Base-by-base conservation (phyloP, 441 rosid genomes). In the Adansonia madagascariensis region DNA sequence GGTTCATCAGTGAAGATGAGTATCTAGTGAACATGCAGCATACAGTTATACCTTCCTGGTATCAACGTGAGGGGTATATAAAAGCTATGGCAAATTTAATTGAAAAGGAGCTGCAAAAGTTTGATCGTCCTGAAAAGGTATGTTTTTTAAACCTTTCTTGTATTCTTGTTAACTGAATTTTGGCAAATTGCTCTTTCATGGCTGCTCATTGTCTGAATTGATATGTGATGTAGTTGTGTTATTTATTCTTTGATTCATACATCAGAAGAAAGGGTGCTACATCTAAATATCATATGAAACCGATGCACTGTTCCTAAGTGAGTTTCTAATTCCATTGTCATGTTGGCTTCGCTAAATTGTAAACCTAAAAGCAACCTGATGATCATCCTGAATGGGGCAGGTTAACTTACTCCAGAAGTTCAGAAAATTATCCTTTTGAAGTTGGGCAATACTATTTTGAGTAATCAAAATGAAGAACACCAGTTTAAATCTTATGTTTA, bases 31-130 rank as follows among this genome's bases (percentile, higher is more conserved):
- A 92, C 88, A 95, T 95, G 99, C 98, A 92, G 81, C 99, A 95
- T 79, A 95, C 98, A 2, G 98, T 95, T 77, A 95, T 95, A 79
- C 99, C 99, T 67, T 95, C 99, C 2, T 95, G 99, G 99, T 95
- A 95, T 81, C 99, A 95, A 82, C 95, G 99, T 31, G 97, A 95
- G 78, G 99, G 99, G 64, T 95, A 95, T 81, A 89, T 92, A 78
- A 94, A 88, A 79, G 89, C 99, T 49, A 92, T 91, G 97, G 86
- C 94, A 77, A 87, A 89, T 83, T 82, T 95, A 79, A 94, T 92
- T 78, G 91, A 92, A 81, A 85, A 88, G 78, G 97, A 95, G 85
- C 79, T 95, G 80, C 80, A 46, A 61, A 91, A 82, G 50, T 94
- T 94, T 89, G 95, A 77, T 75, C 31, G 56, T 75, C 94, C 95